Base-by-base conservation (phyloP, 2,329 filamentous ascomycete species). In the Beauveria sp. region DNA sequence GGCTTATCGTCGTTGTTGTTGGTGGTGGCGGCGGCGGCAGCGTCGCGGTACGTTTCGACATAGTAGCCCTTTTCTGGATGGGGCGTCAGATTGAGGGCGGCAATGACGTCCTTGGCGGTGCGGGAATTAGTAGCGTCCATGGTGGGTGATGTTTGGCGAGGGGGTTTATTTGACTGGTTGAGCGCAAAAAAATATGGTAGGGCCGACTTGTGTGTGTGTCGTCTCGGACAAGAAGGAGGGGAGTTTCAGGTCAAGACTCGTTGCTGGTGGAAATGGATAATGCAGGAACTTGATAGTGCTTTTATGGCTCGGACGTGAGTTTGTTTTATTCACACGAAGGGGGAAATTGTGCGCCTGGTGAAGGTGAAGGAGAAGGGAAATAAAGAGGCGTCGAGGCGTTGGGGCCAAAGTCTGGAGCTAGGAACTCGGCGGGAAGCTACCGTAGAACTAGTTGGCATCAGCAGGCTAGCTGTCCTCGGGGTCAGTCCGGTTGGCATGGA, bases 21-120 rank as follows among this genome's bases (percentile, higher is more conserved):
- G 42, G 66, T 70, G 12, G 68, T 51, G n/a, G 63, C 14, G 0
- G 65, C 67, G 3, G 67, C 3, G n/a, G 43, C 20, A 1, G 63
- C 54, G 67, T 83, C 80, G 48, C 74, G 72, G 64, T 79, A 82
- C 0, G 76, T 81, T 65, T 83, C 73, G 57, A 74, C 57, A 65
- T 72, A 83, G 67, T 75, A 81, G 20, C 80, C 80, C 51, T 80
- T 81, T 62, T 83, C 80, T 1, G 72, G 71, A 54, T 81, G 76
- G 8, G 78, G 75, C 3, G 68, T 59, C 8, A 83, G 73, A 22
- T 74, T 71, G 2, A 83, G 75, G 22, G 70, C 67, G 7, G 70
- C 65, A 55, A 83, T 76, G 54, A 82, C 70, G 24, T 80, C 75
- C 42, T 77, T 67, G 0, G 78, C 77, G 16, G 75, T 71, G 65